Evolutionary conservation across 352 stramenopile species (phyloP).

Genomic region (Phytophthora pini): DNA sequence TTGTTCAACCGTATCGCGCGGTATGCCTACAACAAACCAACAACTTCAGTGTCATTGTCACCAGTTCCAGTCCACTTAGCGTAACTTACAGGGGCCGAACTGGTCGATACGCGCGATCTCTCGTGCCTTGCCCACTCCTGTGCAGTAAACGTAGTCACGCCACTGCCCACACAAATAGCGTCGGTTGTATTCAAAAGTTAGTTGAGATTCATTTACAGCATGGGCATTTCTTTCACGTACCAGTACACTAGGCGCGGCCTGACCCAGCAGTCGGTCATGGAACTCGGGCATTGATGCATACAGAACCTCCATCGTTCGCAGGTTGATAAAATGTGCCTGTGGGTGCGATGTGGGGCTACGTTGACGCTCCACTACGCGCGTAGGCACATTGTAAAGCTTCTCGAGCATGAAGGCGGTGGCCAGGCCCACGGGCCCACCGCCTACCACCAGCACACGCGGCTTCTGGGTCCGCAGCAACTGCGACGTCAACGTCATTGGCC

Average conservation of each 20-base stretch:
- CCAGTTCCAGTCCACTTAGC: neutral
- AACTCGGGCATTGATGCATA: conserved; percentile 73
- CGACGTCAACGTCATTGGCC: conserved; percentile 22
- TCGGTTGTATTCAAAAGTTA: conserved; percentile 6
- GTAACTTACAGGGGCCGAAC: conserved; percentile 67
- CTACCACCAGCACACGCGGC: conserved; percentile 75
- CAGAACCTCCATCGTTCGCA: conserved; percentile 95
- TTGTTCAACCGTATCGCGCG: conserved; percentile 33
- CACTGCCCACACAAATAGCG: conserved; percentile 51
- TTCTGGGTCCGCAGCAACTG: conserved; percentile 18
- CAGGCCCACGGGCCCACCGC: conserved; percentile 74
- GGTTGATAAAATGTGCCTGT: conserved; percentile 96
- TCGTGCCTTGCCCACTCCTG: conserved; percentile 59
- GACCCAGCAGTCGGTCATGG: conserved; percentile 68
- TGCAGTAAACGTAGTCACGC: conserved; percentile 89
- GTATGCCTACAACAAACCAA: conserved; percentile 46
- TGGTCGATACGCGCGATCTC: conserved; percentile 86
- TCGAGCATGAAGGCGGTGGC: conserved; percentile 74
- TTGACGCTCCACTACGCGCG: conserved; percentile 83
- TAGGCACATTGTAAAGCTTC: conserved; percentile 70
- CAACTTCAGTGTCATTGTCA: conserved; percentile 16
- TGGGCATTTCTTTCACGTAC: conserved; percentile 25
- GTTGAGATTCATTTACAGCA: neutral
- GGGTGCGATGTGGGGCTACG: conserved; percentile 84
- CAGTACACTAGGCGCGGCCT: conserved; percentile 67